Evolutionary conservation across 768 basidiomycete species (phyloP).

Genomic region (Boletus tomentosulus): DNA sequence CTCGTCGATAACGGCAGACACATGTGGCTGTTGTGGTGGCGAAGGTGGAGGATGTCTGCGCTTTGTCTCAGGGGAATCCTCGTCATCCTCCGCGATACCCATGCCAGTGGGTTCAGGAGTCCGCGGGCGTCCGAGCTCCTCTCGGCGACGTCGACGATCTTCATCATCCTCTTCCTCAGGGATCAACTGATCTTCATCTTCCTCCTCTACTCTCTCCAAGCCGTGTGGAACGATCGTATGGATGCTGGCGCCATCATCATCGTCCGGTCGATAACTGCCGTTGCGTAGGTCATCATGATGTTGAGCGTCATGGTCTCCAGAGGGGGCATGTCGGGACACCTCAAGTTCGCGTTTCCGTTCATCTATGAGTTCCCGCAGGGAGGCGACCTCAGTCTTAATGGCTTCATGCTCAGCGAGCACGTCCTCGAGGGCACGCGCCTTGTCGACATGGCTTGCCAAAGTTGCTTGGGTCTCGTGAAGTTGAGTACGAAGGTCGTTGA

Average conservation of each 20-base stretch:
- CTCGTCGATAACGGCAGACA: slow-evolving; percentile 44
- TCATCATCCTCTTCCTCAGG: slow-evolving; percentile 43
- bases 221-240: slow-evolving; percentile 66
- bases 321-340: slow-evolving; percentile 21
- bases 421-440: slow-evolving; percentile 76
- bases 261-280: slow-evolving; percentile 41
- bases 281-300: slow-evolving; percentile 14
- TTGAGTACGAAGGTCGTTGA: slow-evolving; percentile 73
- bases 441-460: slow-evolving; percentile 74
- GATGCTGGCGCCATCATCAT: slow-evolving; percentile 71
- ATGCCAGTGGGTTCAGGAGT: slow-evolving; percentile 77
- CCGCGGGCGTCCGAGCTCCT: slow-evolving; percentile 64
- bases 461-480: slow-evolving; percentile 80
- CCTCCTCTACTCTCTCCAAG: slow-evolving; percentile 69
- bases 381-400: slow-evolving; percentile 72
- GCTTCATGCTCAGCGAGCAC: slow-evolving; percentile 81
- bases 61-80: slow-evolving; percentile 30
- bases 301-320: slow-evolving; percentile 18
- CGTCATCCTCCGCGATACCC: slow-evolving; percentile 47
- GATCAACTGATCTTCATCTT: slow-evolving; percentile 57
- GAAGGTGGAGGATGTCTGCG: slow-evolving; percentile 15
- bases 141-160: slow-evolving; percentile 41
- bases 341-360: slow-evolving; percentile 52
- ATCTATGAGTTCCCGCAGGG: slow-evolving; percentile 70
- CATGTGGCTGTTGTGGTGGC: slow-evolving; percentile 16